These are phyloP conservation scores for Boletus sp. DNA, from an alignment of 768 basidiomycete species.

Conservation along the genomic window DNA sequence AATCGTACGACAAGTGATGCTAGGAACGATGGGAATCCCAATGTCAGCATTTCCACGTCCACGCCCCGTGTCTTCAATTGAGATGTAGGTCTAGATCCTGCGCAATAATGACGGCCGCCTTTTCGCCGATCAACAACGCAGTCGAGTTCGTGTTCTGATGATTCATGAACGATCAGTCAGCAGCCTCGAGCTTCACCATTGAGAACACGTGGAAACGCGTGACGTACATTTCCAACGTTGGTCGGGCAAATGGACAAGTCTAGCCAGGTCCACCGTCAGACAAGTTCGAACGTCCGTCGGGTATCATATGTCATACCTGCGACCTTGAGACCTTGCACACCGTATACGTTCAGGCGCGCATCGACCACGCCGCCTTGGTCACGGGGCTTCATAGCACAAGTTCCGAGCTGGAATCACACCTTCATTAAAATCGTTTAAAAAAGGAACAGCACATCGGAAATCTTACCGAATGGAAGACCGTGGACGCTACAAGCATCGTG, in stretches of 20 bases:
- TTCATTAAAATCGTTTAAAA: background rate
- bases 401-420: conserved; percentile 36
- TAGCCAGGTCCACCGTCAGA: background rate
- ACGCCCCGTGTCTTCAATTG: background rate
- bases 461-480: background rate
- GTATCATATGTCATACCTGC: conserved; percentile 39
- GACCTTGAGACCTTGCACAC: conserved; percentile 56
- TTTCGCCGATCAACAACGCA: conserved; percentile 18
- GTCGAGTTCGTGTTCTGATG: conserved; percentile 17
- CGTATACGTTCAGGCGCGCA: conserved; percentile 58
- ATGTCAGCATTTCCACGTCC: background rate
- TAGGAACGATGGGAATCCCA: too few species aligned
- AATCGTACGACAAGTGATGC: too few species aligned
- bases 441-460: background rate
- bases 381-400: conserved; percentile 67
- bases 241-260: conserved; percentile 6
- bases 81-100: background rate
- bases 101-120: conserved; percentile 15
- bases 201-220: background rate
- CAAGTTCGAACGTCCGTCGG: background rate
- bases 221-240: conserved; percentile 2
- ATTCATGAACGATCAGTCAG: background rate
- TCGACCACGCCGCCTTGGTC: conserved; percentile 64
- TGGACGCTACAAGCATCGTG: background rate
- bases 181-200: background rate